Percentiles rank a stretch among this genome's conserved stretches.
phyloP scores from a whole-genome alignment of 1,284 basidiomycete genomes.

The Pholiota adiposa region DNA sequence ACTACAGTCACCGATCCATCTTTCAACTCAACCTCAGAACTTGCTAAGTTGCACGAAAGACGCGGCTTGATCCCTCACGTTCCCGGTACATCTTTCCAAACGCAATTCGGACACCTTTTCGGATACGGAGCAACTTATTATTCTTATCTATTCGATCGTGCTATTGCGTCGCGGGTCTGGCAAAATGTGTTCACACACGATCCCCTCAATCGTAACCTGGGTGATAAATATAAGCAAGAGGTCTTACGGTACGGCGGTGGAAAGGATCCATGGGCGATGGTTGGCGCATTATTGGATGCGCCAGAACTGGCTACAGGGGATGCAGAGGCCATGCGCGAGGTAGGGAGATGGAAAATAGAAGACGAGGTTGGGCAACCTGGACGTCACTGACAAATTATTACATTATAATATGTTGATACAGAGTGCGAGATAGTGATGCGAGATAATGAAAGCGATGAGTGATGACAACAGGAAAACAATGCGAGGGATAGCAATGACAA shows the following conservation, averaged over 20 bases:
- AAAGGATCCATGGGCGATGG: constrained; percentile 93
- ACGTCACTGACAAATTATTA: constrained; percentile 43
- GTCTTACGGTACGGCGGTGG: constrained; percentile 87
- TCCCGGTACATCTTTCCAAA: constrained; percentile 88
- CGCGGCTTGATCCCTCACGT: constrained; percentile 85
- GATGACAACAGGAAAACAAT: background rate
- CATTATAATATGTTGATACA: background rate
- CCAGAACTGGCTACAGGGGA: constrained; percentile 74
- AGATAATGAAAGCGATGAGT: background rate
- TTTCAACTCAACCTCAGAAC: constrained; percentile 76
- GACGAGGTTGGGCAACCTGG: constrained; percentile 60
- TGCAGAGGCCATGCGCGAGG: constrained; percentile 82
- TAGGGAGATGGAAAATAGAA: constrained; percentile 86
- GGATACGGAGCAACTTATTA: constrained; percentile 99
- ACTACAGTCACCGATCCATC: constrained; percentile 49
- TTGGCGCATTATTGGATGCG: constrained; percentile 72
- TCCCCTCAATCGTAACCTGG: constrained; percentile 65
- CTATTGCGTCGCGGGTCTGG: constrained; percentile 93
- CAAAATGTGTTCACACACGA: constrained; percentile 69
- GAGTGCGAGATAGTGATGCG: background rate
- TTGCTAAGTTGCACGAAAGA: constrained; percentile 67
- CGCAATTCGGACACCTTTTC: constrained; percentile 94
- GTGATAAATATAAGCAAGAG: constrained; percentile 82
- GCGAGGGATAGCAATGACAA: background rate
- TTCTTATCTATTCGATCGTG: constrained; percentile 94